phyloP scores from a whole-genome alignment of 441 rosid genomes.

The Brassica hybrid region DNA sequence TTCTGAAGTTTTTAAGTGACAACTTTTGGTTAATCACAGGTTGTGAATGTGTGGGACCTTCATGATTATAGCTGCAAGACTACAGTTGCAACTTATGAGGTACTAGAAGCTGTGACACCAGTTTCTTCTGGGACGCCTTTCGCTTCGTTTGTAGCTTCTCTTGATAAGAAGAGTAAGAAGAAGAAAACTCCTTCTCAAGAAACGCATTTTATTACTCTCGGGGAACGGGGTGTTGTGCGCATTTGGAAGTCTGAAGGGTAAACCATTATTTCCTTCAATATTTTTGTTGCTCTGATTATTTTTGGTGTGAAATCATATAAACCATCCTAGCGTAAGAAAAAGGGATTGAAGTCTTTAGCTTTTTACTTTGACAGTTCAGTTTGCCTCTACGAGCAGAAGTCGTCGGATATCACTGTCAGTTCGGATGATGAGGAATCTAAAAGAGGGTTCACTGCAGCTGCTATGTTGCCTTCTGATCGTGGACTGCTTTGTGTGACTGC shows the following conservation, averaged over 20 bases:
- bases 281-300: conserved; percentile 14
- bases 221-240: conserved; percentile 88
- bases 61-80: conserved; percentile 70
- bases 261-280: conserved; percentile 7
- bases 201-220: conserved; percentile 74
- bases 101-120: conserved; percentile 74
- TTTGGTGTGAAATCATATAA: conserved; percentile 13
- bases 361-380: conserved; percentile 67
- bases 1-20: conserved; percentile 28
- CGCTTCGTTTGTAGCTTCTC: conserved; percentile 55
- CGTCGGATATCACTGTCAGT: conserved; percentile 72
- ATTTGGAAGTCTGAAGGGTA: conserved; percentile 93
- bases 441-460: conserved; percentile 84
- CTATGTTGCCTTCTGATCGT: conserved; percentile 67
- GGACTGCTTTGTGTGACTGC: conserved; percentile 95
- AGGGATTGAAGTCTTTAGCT: conserved; percentile 25
- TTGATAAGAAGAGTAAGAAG: conserved; percentile 52
- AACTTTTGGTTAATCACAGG: conserved; percentile 53
- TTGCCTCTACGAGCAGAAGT: conserved; percentile 80
- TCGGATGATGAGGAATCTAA: conserved; percentile 63
- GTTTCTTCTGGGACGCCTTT: conserved; percentile 54
- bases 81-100: conserved; percentile 85
- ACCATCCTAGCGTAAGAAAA: neutral
- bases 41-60: conserved; percentile 96
- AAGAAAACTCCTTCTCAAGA: conserved; percentile 46